Evolutionary conservation across 1,284 basidiomycete species (phyloP).

Genomic region (Cutaneotrichosporon mucoides): DNA sequence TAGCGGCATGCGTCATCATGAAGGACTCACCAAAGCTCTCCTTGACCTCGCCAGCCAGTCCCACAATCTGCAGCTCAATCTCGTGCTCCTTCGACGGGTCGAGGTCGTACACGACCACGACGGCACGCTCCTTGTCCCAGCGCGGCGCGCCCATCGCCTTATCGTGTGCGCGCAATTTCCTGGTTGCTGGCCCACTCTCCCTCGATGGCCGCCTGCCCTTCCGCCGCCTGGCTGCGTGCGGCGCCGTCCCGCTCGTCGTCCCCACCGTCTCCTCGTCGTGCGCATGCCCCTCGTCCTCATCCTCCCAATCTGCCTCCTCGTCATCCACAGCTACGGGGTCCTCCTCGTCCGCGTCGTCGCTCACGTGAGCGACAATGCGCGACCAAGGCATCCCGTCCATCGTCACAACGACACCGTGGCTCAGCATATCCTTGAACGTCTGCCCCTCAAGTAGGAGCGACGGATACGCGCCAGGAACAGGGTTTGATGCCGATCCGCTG

Average conservation of each 20-base stretch:
- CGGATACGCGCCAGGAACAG: slow-evolving; percentile 14
- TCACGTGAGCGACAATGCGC: slow-evolving; percentile 47
- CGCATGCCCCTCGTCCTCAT: slow-evolving; percentile 11
- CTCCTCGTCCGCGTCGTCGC: slow-evolving; percentile 36
- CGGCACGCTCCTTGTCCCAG: slow-evolving; percentile 41
- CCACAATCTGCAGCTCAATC: slow-evolving; percentile 48
- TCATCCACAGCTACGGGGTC: slow-evolving; percentile 9
- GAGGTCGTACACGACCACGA: slow-evolving; percentile 48
- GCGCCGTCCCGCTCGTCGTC: slow-evolving; percentile 12
- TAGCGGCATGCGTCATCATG: not conserved
- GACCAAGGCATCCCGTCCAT: slow-evolving; percentile 49
- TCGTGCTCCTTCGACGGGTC: slow-evolving; percentile 48
- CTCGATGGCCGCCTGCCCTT: not conserved
- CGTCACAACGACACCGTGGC: slow-evolving; percentile 46
- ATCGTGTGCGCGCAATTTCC: not conserved
- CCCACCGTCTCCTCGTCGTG: slow-evolving; percentile 12
- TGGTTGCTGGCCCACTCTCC: not conserved
- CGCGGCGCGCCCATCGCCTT: slow-evolving; percentile 1
- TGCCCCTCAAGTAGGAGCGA: slow-evolving; percentile 17
- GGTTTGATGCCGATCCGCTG: slow-evolving; percentile 8
- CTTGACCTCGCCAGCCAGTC: slow-evolving; percentile 30
- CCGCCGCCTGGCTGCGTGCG: slow-evolving; percentile 7
- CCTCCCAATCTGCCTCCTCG: slow-evolving; percentile 20
- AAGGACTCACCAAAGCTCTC: slow-evolving; percentile 22
- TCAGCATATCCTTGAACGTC: slow-evolving; percentile 47